These are phyloP conservation scores for Microcos paniculata DNA, from an alignment of 345 rosid genomes.

Conservation along the genomic window DNA sequence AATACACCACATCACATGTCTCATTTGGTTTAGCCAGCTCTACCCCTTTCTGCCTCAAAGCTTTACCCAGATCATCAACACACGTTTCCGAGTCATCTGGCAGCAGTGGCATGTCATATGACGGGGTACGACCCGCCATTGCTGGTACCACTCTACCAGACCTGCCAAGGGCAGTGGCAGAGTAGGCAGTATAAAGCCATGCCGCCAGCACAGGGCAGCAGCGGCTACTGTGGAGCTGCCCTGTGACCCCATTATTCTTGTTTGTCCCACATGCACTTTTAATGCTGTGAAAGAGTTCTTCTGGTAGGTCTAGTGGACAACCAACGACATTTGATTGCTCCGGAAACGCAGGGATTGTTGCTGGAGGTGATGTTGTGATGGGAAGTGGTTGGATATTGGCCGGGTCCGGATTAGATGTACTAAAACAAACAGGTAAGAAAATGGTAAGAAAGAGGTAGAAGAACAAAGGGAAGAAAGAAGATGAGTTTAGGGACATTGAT, in stretches of 20 bases:
- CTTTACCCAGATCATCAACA: slow-evolving; percentile 71
- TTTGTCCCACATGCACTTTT: slow-evolving; percentile 50
- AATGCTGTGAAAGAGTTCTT: slow-evolving; percentile 63
- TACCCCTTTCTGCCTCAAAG: slow-evolving; percentile 62
- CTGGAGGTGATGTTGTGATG: slow-evolving; percentile 49
- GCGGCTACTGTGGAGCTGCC: slow-evolving; percentile 48
- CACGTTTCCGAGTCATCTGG: slow-evolving; percentile 98
- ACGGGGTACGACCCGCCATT: slow-evolving; percentile 19
- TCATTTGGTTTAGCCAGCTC: slow-evolving; percentile 62
- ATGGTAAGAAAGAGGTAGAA: slow-evolving; percentile 18
- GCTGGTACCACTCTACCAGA: slow-evolving; percentile 19
- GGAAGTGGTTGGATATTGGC: slow-evolving; percentile 43
- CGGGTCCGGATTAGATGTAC: slow-evolving; percentile 42
- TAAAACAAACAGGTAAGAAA: slow-evolving; percentile 18
- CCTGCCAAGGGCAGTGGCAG: slow-evolving; percentile 59
- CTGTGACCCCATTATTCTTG: not conserved
- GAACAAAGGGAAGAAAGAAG: slow-evolving; percentile 20
- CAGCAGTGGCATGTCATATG: slow-evolving; percentile 74
- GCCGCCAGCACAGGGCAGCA: slow-evolving; percentile 95
- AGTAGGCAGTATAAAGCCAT: slow-evolving; percentile 87
- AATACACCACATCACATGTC: slow-evolving; percentile 82
- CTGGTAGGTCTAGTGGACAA: slow-evolving; percentile 72
- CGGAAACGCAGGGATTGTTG: slow-evolving; percentile 92
- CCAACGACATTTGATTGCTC: slow-evolving; percentile 71
- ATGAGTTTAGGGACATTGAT: slow-evolving; percentile 37